Base-by-base conservation (phyloP, 148 eudicot species). In the Camellia granthamiana region DNA sequence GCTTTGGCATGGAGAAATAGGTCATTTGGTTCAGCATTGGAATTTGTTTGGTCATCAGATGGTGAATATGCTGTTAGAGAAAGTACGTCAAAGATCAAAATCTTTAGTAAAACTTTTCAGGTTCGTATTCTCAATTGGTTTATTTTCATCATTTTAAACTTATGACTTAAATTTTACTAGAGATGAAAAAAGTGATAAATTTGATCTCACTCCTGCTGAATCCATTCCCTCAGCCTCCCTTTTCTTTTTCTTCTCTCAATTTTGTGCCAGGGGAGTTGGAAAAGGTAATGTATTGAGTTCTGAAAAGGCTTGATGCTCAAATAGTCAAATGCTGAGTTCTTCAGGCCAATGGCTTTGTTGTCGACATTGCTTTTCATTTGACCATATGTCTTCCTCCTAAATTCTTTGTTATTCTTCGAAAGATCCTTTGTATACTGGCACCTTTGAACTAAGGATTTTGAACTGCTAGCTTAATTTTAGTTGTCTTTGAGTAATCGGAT, bases 31-130 rank as follows among this genome's bases (percentile, higher is more conserved):
- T 89, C 95, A 65, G 99, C 93, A 23, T 83, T 96, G 92, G 99
- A 93, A 84, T 88, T 92, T 85, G 99, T 88, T 81, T 96, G 99
- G 99, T 93, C 98, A 54, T 82, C 94, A 7, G 98, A 92, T 75
- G 99, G 99, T 71, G 99, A 93, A 90, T 94, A 90, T 92, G 98
- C 97, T 88, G 91, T 92, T 56, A 87, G 99, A 80, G 99, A 96
- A 88, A 96, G 99, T 88, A 93, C 99, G 76, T 92, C 99, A 59
- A 96, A 92, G 89, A 93, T 96, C 77, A 93, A 96, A 86, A 87
- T 96, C 64, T 93, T 90, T 76, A 90, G 88, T 79, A 96, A 94
- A 91, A 93, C 84, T 81, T 96, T 96, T 71, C 92, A 86, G 99
- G 99, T 96, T 84, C 60, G 88, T 89, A 54, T 74, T 67, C 74